phyloP scores from a whole-genome alignment of 2,329 filamentous ascomycete genomes.

The Thermoascus crustaceus region DNA sequence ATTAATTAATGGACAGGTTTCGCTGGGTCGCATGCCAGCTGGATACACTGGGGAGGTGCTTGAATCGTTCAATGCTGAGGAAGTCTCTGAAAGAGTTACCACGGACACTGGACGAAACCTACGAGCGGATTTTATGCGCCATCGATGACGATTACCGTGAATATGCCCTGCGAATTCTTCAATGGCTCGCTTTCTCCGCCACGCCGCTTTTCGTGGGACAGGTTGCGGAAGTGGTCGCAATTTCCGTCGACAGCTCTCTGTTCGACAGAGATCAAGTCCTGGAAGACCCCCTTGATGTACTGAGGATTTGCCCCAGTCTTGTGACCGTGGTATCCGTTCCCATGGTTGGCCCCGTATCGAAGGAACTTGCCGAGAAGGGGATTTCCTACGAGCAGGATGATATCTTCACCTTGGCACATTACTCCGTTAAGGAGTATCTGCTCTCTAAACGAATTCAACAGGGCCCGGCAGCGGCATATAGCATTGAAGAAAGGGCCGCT shows the following conservation, averaged over 20 bases:
- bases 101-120: no score
- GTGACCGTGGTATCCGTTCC: constrained; percentile 7
- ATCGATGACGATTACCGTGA: constrained; percentile 3
- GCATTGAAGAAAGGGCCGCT: background rate
- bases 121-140: no score
- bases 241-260: constrained; percentile 16
- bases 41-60: no score
- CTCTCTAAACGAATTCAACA: constrained; percentile 6
- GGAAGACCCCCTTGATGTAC: constrained; percentile 23
- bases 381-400: constrained; percentile 1
- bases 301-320: constrained; percentile 25
- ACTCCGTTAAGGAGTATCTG: constrained; percentile 15
- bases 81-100: no score
- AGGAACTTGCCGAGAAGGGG: constrained; percentile 1
- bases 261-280: constrained; percentile 28
- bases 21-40: no score
- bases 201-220: constrained; percentile 16
- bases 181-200: constrained; percentile 15
- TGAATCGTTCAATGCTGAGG: no score
- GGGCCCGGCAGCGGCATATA: background rate
- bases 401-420: constrained; percentile 11
- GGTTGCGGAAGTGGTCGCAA: constrained; percentile 20
- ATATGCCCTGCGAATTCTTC: constrained; percentile 15
- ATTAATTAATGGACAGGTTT: no score
- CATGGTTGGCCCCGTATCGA: background rate